These are phyloP conservation scores for Buddleja alternifolia DNA, from an alignment of 257 asterid genomes.

Conservation along the genomic window DNA sequence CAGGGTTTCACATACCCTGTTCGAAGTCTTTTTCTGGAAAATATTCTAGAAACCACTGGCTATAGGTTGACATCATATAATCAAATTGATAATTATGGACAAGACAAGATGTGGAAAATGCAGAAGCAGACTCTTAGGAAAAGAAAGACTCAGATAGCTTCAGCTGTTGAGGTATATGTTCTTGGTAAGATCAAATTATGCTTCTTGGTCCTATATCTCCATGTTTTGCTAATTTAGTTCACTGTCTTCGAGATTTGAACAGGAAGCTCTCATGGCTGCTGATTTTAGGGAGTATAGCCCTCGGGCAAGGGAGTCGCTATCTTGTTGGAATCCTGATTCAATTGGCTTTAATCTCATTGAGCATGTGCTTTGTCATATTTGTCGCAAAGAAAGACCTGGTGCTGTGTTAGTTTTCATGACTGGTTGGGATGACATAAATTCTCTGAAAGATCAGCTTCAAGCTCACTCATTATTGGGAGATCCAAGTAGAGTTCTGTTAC, in stretches of 20 bases:
- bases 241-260: constrained; percentile 39
- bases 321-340: constrained; percentile 97
- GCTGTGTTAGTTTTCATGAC: constrained; percentile 95
- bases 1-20: constrained; percentile 96
- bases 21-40: constrained; percentile 75
- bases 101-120: constrained; percentile 95
- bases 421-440: constrained; percentile 98
- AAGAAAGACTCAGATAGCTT: constrained; percentile 91
- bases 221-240: neutral
- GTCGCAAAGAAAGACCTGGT: constrained; percentile 85
- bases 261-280: constrained; percentile 81
- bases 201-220: neutral
- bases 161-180: constrained; percentile 80
- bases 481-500: constrained; percentile 80
- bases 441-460: constrained; percentile 89
- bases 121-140: constrained; percentile 77
- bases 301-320: constrained; percentile 64
- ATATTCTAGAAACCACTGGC: constrained; percentile 75
- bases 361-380: constrained; percentile 80
- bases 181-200: constrained; percentile 13
- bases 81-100: constrained; percentile 94
- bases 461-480: constrained; percentile 89
- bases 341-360: constrained; percentile 96
- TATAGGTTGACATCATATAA: constrained; percentile 74
- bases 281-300: constrained; percentile 62